Base-by-base conservation (phyloP, 228 moss, liverwort and hornwort genomes). In the Sphagnum magellanicum region DNA sequence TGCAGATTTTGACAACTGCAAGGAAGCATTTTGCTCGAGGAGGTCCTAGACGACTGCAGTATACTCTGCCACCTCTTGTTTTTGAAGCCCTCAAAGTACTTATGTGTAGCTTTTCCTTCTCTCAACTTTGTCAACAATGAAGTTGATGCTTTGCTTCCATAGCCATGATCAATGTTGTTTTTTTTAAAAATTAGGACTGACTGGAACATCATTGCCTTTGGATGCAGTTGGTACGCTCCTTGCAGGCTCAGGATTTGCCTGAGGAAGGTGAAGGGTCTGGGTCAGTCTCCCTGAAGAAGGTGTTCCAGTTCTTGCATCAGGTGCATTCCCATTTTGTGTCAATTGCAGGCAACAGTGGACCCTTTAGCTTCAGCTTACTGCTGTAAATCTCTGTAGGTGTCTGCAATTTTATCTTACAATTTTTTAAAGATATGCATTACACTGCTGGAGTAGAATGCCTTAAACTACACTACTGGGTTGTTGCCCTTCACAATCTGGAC, bases 281-380 rank as follows among this genome's bases (percentile, higher is more conserved):
- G 70, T 73, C 88, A 47, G 85, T 81, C 32, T 76, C 88, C 8
- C 78, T 86, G 80, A 91, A 88, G 46, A 89, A 83, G 66, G 84
- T 88, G 10, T 96, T 96, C 67, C 96, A 96, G 68, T 96, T 96
- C 83, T 81, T 96, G 74, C 88, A 91, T 82, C 88, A 88, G 80
- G 96, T 95, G 68, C 66, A 83, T 66, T 11, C 69, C 69, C 50
- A 0, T 10, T 16, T 62, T 62, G 8, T 62, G 61, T 62, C 32
- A 32, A 32, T 32, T 32, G 32, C 32, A 32, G 32, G 32, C 32
- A 32, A 32, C 32, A 32, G 32, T 32, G 32, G 32, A 32, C 32
- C 3, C 32, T 32, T 2, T 32, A 32, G 32, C 32, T 32, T 32
- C 32, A 32, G 32, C 32, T 32, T 32, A 32, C 32, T 32, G 32